Base-by-base conservation (phyloP, 495 filamentous ascomycete species). In the Aspergillus asperescens region DNA sequence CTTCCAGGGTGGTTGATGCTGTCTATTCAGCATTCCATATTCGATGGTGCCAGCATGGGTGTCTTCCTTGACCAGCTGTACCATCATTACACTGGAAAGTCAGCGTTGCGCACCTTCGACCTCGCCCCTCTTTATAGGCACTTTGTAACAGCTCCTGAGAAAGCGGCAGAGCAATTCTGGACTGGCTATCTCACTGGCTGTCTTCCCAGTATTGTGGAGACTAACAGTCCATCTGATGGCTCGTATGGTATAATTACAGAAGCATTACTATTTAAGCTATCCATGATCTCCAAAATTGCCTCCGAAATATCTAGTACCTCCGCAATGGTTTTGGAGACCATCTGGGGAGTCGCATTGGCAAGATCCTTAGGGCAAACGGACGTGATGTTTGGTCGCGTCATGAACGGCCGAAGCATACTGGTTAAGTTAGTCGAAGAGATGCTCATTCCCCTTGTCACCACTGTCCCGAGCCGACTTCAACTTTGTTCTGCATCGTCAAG, bases 401-500 rank as follows among this genome's bases (percentile, higher is more conserved):
- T 66, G 18, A 63, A 58, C 8, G 67, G 67, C 10, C 52, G 67
- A 20, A 55, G 47, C 9, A 54, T 70, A n/a, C 58, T 62, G 2
- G 53, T 66, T 12, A 71, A 84, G 9, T 68, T 71, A 5, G 70
- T 89, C 13, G 79, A 88, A 18, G 68, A 75, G 4, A 78, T 93
- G 16, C 77, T 90, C n/a, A 83, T 83, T 1, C 88, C 88, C 1
- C 89, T 85, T 62, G 88, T 91, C 66, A 90, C 89, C 55, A 91
- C 88, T 0, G 66, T 91, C 18, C 86, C 88, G 0, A 56, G 85
- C 13, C 71, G 87, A 13, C 54, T 66, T 20, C 48, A 39, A 24
- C 38, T 51, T 25, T 9, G 47, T 4, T 40, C 47, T 39, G 10
- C 6, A 0, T 16, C 20, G 8, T 4, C 1, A 3, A 37, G 8